Percentiles rank a stretch among this genome's conserved stretches.
These are phyloP conservation scores for Trifolium pratense DNA, from an alignment of 306 rosid genomes.

Conservation along the genomic window DNA sequence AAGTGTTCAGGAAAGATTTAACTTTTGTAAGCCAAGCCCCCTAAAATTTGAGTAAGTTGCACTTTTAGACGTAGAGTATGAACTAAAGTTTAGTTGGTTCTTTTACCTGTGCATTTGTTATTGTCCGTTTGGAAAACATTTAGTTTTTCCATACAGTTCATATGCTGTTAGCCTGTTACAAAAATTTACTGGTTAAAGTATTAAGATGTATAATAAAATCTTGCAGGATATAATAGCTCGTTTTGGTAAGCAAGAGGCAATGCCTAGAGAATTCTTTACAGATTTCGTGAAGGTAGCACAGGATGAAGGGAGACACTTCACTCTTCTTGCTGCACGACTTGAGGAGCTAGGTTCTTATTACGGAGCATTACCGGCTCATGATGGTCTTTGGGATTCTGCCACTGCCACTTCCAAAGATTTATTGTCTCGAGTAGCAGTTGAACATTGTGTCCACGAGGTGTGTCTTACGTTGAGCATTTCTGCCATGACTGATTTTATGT, in stretches of 20 bases:
- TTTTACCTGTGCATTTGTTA: slow-evolving; percentile 17
- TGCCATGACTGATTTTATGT: slow-evolving; percentile 13
- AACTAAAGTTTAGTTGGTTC: slow-evolving; percentile 18
- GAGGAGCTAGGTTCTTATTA: slow-evolving; percentile 76
- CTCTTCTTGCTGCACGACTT: slow-evolving; percentile 73
- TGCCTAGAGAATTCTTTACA: slow-evolving; percentile 86
- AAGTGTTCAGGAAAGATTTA: background rate
- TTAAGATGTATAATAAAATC: background rate
- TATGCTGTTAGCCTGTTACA: background rate
- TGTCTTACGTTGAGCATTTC: slow-evolving; percentile 28
- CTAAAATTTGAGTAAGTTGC: background rate
- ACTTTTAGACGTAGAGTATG: slow-evolving; percentile 16
- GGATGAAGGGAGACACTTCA: slow-evolving; percentile 87
- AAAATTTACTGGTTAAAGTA: slow-evolving; percentile 1
- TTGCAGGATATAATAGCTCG: slow-evolving; percentile 87
- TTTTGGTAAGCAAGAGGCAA: slow-evolving; percentile 77
- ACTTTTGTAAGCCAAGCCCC: background rate
- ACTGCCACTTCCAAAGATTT: slow-evolving; percentile 73
- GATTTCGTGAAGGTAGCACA: slow-evolving; percentile 89
- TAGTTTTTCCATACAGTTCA: slow-evolving; percentile 27
- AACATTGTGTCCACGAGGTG: slow-evolving; percentile 94
- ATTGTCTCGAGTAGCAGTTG: slow-evolving; percentile 77
- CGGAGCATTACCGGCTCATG: slow-evolving; percentile 83
- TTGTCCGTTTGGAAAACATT: slow-evolving; percentile 11
- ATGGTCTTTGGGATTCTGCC: slow-evolving; percentile 94